Evolutionary conservation across 768 basidiomycete genomes (phyloP).

Genomic region (Termitomyces sp.): DNA sequence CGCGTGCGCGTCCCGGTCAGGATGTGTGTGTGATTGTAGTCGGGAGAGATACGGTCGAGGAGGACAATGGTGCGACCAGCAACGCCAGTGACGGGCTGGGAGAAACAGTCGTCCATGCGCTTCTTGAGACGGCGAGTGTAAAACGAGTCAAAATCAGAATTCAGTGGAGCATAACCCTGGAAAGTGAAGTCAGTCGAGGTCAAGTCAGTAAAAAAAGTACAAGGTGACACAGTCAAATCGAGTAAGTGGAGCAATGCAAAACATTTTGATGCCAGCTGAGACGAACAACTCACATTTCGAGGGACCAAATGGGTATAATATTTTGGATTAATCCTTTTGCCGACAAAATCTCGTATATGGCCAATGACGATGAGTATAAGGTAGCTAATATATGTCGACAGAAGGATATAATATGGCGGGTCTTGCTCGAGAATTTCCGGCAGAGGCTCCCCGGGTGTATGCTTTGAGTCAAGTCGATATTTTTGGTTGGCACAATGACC

Average conservation of each 20-base stretch:
- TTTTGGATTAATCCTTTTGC: constrained; percentile 69
- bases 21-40: constrained; percentile 75
- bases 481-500: constrained; percentile 81
- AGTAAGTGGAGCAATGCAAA: not conserved
- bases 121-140: constrained; percentile 94
- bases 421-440: constrained; percentile 64
- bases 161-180: constrained; percentile 96
- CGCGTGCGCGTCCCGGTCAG: constrained; percentile 80
- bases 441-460: constrained; percentile 46
- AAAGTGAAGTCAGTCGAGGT: constrained; percentile 2
- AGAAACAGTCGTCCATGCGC: constrained; percentile 95
- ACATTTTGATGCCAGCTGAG: not conserved
- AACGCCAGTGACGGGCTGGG: constrained; percentile 88
- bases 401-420: constrained; percentile 88
- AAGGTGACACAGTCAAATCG: not conserved
- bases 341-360: constrained; percentile 92
- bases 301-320: constrained; percentile 82
- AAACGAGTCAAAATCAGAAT: constrained; percentile 98
- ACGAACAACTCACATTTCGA: constrained; percentile 54
- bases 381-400: constrained; percentile 92
- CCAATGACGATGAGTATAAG: constrained; percentile 88
- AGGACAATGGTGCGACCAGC: constrained; percentile 89
- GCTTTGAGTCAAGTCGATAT: constrained; percentile 65
- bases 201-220: not conserved
- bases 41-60: constrained; percentile 77